Evolutionary conservation across 805 yeast genomes (phyloP), one percentile per base, ranked within the genome.

Genomic region (Candida anglica): DNA sequence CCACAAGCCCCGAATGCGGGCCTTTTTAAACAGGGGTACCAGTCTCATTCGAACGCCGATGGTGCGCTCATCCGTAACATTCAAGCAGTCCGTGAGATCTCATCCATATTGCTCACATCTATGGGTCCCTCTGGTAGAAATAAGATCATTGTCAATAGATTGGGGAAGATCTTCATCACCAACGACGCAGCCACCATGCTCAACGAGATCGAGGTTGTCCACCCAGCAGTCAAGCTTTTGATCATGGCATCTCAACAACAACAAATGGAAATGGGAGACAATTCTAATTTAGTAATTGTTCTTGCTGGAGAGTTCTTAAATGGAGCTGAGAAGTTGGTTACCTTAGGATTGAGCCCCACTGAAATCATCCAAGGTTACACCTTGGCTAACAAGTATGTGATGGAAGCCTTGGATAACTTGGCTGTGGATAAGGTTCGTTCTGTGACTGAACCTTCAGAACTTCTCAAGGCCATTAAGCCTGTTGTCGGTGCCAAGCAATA

Each of bases 161-260:
- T 86, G 46, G 88, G 87, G 39, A 87, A 82, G 55, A 82, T 86
- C 16, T 86, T 88, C 57, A 77, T 93, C 42, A 93, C 98, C 27
- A 86, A 86, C 48, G 98, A 93, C 58, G 97, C 98, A n/a, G 96
- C 97, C 24, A 93, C 98, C 6, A 93, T 93, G 81, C 71, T 93
- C 40, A 77, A 83, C 45, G 98, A 93, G 60, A 69, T 91, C 36
- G 97, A 91, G 42, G 87, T 91, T 45, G 88, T 93, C 30, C 98
- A 91, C 58, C 98, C 98, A 5, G 98, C 96, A 3, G 98, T 93
- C 8, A 93, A 91, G 61, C 78, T 93, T 30, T 74, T 93, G 42
- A 93, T 91, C 36, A 88, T 88, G 97, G 95, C 98, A 15, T 79
- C 95, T 10, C 86, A 91, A 57, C 98, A 93, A 67, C 98, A 93